phyloP scores from a whole-genome alignment of 2,329 filamentous ascomycete genomes.

The Lachnellula cervina region DNA sequence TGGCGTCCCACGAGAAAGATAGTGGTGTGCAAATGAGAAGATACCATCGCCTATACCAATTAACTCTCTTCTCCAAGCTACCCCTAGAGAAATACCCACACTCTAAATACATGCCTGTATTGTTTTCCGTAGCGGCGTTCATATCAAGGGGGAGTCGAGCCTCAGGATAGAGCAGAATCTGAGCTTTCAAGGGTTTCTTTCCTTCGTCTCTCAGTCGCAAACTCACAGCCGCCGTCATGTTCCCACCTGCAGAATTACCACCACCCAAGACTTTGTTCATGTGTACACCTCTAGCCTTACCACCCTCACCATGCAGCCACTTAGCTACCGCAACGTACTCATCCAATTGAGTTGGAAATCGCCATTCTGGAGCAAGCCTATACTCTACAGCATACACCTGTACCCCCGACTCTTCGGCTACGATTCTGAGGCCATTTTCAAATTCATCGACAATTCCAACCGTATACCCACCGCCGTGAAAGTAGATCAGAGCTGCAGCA shows the following conservation, averaged over 20 bases:
- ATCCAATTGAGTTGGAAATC: slow-evolving; percentile 7
- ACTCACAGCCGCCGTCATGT: slow-evolving; percentile 33
- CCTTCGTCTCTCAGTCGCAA: slow-evolving; percentile 28
- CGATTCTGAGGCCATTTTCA: slow-evolving; percentile 33
- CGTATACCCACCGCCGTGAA: slow-evolving; percentile 37
- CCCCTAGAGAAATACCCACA: neutral
- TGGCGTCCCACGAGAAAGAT: slow-evolving; percentile 23
- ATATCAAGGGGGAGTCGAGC: slow-evolving; percentile 32
- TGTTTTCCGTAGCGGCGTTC: slow-evolving; percentile 31
- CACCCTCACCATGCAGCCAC: neutral
- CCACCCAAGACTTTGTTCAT: slow-evolving; percentile 29
- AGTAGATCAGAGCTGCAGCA: slow-evolving; percentile 32
- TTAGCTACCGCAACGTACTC: slow-evolving; percentile 1
- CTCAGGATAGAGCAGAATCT: slow-evolving; percentile 35
- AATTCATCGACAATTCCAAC: slow-evolving; percentile 37
- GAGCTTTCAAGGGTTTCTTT: slow-evolving; percentile 25
- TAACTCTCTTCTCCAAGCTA: neutral
- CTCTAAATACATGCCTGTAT: slow-evolving; percentile 30
- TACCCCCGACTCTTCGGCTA: slow-evolving; percentile 27
- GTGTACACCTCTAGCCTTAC: slow-evolving; percentile 12
- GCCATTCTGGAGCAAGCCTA: slow-evolving; percentile 2
- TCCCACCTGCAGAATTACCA: slow-evolving; percentile 34
- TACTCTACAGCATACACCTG: slow-evolving; percentile 18
- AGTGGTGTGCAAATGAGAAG: slow-evolving; percentile 34
- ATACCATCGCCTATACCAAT: slow-evolving; percentile 25